Evolutionary conservation across 148 eudicot species (phyloP).

Genomic region (Dianthus caryophyllus): DNA sequence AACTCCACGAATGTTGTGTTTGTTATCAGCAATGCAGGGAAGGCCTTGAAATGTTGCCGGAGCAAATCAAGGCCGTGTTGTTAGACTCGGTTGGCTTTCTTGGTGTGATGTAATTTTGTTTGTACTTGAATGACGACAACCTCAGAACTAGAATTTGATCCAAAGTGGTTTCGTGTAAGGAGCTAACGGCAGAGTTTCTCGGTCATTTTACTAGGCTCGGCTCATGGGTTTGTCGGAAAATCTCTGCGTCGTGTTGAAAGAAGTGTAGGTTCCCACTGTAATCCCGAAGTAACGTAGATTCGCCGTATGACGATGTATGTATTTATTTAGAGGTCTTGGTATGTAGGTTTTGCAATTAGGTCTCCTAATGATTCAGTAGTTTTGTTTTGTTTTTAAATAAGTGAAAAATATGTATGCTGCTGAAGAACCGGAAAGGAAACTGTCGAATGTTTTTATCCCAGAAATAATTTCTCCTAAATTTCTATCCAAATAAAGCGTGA

Average conservation of each 20-base stretch:
- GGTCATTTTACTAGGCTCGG: neutral
- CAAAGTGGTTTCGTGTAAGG: neutral
- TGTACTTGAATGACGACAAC: neutral
- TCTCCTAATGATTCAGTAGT: neutral
- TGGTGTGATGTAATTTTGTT: slow-evolving; percentile 37
- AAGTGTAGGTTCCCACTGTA: too few relatives aligned
- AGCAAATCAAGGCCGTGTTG: slow-evolving; percentile 65
- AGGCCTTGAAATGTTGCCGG: slow-evolving; percentile 54
- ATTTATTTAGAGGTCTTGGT: neutral
- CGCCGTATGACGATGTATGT: neutral
- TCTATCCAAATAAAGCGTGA: too few relatives aligned
- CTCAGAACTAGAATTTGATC: neutral
- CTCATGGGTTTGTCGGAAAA: too few relatives aligned
- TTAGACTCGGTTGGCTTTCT: slow-evolving; percentile 63
- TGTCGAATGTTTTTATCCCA: neutral
- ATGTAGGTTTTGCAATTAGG: neutral
- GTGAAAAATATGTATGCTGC: neutral
- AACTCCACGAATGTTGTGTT: slow-evolving; percentile 9
- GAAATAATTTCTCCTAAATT: neutral
- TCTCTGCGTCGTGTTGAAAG: neutral
- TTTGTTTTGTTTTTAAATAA: neutral
- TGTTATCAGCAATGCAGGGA: slow-evolving; percentile 57
- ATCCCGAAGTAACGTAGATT: neutral
- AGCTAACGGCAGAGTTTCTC: neutral
- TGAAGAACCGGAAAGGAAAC: neutral